These are phyloP conservation scores for Ensete ventricosum DNA, from an alignment of 176 grass and related monocot genomes.

Conservation along the genomic window DNA sequence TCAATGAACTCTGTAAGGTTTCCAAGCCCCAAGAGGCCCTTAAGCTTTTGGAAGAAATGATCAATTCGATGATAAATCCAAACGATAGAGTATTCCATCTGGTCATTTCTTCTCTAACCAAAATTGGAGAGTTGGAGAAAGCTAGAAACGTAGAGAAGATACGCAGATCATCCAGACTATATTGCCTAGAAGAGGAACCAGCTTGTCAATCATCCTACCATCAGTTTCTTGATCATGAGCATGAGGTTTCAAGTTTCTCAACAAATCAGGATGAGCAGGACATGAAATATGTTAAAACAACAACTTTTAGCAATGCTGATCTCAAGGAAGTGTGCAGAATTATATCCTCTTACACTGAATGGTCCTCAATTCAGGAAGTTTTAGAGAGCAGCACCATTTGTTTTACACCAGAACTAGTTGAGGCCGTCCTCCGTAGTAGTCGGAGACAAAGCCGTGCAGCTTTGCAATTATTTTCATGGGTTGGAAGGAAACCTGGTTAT, in stretches of 20 bases:
- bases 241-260: slow-evolving; percentile 15
- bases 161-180: slow-evolving; percentile 23
- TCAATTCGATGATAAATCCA: slow-evolving; percentile 38
- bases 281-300: slow-evolving; percentile 21
- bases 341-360: slow-evolving; percentile 41
- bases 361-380: slow-evolving; percentile 39
- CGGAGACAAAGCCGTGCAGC: slow-evolving; percentile 39
- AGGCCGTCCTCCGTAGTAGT: slow-evolving; percentile 45
- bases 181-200: slow-evolving; percentile 24
- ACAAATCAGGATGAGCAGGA: slow-evolving; percentile 18
- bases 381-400: slow-evolving; percentile 41
- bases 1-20: slow-evolving; percentile 68
- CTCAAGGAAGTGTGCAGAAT: slow-evolving; percentile 45
- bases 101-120: slow-evolving; percentile 42
- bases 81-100: slow-evolving; percentile 26
- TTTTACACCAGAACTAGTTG: slow-evolving; percentile 60
- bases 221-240: slow-evolving; percentile 20
- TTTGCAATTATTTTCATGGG: slow-evolving; percentile 79
- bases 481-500: slow-evolving; percentile 38
- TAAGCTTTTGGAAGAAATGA: slow-evolving; percentile 58
- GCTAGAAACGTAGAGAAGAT: slow-evolving; percentile 35
- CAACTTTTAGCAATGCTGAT: slow-evolving; percentile 33
- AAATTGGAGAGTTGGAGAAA: slow-evolving; percentile 41
- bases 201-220: neutral
- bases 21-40: slow-evolving; percentile 50